Percentiles rank a stretch among this genome's conserved stretches.
phyloP scores from a whole-genome alignment of 768 basidiomycete genomes.

The Erythrobasidium yunnanense region DNA sequence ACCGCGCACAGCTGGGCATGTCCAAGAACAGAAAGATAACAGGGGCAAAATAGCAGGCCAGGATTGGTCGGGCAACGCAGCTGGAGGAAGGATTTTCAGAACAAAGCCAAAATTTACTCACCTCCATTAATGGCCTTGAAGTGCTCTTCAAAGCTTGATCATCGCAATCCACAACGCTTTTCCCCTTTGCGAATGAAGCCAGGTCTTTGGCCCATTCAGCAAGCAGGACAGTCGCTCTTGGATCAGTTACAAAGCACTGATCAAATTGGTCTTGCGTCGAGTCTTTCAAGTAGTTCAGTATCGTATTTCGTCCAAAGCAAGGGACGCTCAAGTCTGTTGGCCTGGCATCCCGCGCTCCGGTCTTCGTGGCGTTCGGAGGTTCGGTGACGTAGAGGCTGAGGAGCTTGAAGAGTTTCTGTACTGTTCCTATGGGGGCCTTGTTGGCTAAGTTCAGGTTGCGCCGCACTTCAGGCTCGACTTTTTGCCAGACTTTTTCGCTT shows the following conservation, averaged over 20 bases:
- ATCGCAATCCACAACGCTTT: background rate
- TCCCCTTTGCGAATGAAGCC: slow-evolving; percentile 14
- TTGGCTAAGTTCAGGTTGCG: background rate
- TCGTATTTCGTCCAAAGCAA: background rate
- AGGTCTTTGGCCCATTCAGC: slow-evolving; percentile 21
- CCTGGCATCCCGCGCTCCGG: background rate
- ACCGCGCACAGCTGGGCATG: too few relatives aligned
- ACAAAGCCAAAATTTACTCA: too few relatives aligned
- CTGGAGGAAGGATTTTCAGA: background rate
- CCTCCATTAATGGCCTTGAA: slow-evolving; percentile 9
- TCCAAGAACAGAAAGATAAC: too few relatives aligned
- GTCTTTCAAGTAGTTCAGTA: background rate
- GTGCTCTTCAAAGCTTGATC: slow-evolving; percentile 8
- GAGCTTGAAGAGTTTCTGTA: slow-evolving; percentile 9
- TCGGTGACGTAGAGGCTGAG: slow-evolving; percentile 11
- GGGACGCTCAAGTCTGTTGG: slow-evolving; percentile 11
- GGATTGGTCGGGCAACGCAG: background rate
- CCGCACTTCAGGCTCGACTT: background rate
- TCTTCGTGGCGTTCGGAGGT: background rate
- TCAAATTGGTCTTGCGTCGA: slow-evolving; percentile 15
- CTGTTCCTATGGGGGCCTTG: slow-evolving; percentile 12
- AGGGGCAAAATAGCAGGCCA: background rate
- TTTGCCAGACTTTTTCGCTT: background rate
- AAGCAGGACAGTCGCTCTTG: slow-evolving; percentile 14
- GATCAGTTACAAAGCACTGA: slow-evolving; percentile 7